Conservation (phyloP, 192 early-diverging fungal species). For the Gryganskiella cystojenkinii region DNA sequence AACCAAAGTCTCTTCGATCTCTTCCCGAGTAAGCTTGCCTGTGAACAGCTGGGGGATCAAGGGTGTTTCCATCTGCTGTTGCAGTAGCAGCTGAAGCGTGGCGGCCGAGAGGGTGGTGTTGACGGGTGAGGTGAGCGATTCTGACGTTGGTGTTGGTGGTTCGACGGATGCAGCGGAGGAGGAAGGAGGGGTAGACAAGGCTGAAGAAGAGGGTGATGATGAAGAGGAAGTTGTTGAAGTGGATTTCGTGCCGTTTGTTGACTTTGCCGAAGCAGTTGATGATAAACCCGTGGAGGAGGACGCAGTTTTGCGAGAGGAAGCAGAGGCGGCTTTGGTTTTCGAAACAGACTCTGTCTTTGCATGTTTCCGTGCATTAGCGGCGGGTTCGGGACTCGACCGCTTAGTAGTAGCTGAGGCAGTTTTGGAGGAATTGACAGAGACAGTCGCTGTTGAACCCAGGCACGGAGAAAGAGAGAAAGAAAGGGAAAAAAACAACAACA, state of each 20-base stretch:
- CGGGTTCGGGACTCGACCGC: slow-evolving; percentile 38
- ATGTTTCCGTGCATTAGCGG: slow-evolving; percentile 32
- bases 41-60: slow-evolving; percentile 50
- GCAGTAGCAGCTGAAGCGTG: slow-evolving; percentile 44
- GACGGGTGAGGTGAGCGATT: slow-evolving; percentile 28
- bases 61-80: slow-evolving; percentile 44
- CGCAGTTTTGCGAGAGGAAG: slow-evolving; percentile 36
- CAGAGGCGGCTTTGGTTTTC: slow-evolving; percentile 29
- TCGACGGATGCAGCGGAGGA: not conserved
- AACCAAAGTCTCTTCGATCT: slow-evolving; percentile 41
- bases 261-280: slow-evolving; percentile 6
- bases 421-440: not conserved
- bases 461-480: too few relatives aligned
- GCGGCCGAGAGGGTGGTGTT: slow-evolving; percentile 49
- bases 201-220: not conserved
- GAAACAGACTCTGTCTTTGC: slow-evolving; percentile 49
- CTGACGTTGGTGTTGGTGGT: slow-evolving; percentile 14
- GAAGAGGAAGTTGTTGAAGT: slow-evolving; percentile 1
- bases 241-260: slow-evolving; percentile 1
- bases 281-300: not conserved
- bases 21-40: slow-evolving; percentile 37
- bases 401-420: slow-evolving; percentile 11
- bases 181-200: not conserved
- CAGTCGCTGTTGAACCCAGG: not conserved
- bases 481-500: too few relatives aligned